phyloP scores from a whole-genome alignment of 106 monocot species.

The Allium sativum region DNA sequence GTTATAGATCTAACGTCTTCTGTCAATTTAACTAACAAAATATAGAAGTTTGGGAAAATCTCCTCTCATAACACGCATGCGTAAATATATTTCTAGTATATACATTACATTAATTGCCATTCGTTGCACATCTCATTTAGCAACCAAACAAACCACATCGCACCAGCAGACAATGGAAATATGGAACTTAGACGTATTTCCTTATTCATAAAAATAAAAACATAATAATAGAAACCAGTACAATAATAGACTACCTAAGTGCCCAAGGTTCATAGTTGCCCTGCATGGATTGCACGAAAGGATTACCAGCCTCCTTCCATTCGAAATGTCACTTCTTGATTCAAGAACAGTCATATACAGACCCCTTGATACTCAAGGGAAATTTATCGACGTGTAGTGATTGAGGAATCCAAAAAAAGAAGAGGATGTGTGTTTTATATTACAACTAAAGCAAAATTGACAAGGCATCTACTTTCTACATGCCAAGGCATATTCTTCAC shows the following conservation, averaged over 20 bases:
- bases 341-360: neutral
- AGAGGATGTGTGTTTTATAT: neutral
- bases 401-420: neutral
- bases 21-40: too few relatives aligned
- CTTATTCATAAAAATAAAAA: neutral
- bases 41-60: too few relatives aligned
- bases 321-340: neutral
- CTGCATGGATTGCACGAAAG: neutral
- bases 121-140: neutral
- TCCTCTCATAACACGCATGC: too few relatives aligned
- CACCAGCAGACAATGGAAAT: neutral
- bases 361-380: neutral
- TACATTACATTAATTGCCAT: neutral
- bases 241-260: neutral
- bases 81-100: too few relatives aligned
- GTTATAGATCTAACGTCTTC: too few relatives aligned
- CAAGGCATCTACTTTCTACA: conserved; percentile 1
- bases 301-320: neutral
- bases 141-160: neutral
- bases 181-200: too few relatives aligned
- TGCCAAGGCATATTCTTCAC: conserved; percentile 5
- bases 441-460: neutral
- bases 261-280: conserved; percentile 10
- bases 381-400: neutral
- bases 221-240: neutral